A percentile compares a stretch with the other conserved stretches of the same genome.
These are phyloP conservation scores for Pestalotiopsis sp. DNA, from an alignment of 2,329 filamentous ascomycete species.

Conservation along the genomic window DNA sequence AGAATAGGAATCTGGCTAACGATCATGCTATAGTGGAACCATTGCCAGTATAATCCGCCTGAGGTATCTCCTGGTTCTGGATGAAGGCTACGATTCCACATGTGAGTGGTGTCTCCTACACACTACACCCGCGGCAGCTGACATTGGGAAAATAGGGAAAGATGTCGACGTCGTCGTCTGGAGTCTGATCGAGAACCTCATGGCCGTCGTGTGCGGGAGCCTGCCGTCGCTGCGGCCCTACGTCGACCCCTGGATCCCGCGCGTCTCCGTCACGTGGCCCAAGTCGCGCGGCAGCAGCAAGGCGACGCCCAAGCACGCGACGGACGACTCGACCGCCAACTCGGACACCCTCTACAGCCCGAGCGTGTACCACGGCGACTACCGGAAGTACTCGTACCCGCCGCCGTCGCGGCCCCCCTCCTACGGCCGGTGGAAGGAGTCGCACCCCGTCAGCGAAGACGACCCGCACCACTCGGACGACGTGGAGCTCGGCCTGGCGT, in stretches of 20 bases:
- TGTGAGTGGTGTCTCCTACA: neutral
- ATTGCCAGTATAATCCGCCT: slow-evolving; percentile 3
- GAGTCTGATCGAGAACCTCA: slow-evolving; percentile 1
- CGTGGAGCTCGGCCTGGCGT: neutral
- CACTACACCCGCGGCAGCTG: neutral
- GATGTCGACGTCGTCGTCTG: neutral
- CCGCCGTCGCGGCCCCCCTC: neutral
- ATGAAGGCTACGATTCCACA: neutral
- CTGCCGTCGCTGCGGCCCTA: neutral
- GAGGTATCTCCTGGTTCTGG: neutral
- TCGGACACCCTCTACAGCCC: neutral
- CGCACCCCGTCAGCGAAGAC: neutral
- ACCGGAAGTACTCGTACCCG: neutral
- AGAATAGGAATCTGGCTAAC: neutral
- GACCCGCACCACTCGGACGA: neutral
- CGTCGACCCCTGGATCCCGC: neutral
- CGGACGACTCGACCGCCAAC: neutral
- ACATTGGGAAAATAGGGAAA: neutral
- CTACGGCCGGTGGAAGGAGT: neutral
- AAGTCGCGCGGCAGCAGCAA: neutral
- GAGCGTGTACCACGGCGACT: neutral
- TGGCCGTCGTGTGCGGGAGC: slow-evolving; percentile 3
- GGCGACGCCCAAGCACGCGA: neutral
- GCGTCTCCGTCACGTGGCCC: neutral
- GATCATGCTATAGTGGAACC: neutral